A percentile compares a stretch with the other conserved stretches of the same genome.
Conservation (phyloP, 148 eudicot genomes). For the Suaeda aralocaspica region DNA sequence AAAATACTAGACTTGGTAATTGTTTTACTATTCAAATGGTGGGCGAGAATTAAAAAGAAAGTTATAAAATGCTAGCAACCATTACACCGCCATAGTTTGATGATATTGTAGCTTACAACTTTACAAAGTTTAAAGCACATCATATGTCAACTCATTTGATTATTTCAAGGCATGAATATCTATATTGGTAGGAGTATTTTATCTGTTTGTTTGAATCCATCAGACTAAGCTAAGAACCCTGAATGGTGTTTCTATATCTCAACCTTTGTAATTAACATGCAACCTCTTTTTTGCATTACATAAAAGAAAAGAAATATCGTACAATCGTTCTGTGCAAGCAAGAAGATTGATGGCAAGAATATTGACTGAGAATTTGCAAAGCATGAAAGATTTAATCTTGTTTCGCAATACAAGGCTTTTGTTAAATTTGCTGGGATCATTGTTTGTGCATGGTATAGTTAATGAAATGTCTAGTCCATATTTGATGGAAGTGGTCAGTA, state of each 20-base stretch:
- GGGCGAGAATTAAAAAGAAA: neutral
- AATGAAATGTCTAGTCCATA: constrained; percentile 24
- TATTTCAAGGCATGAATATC: constrained; percentile 18
- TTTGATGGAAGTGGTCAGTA: constrained; percentile 25
- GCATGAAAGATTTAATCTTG: constrained; percentile 19
- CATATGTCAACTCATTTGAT: constrained; percentile 18
- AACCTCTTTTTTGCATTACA: constrained; percentile 17
- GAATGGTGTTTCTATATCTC: constrained; percentile 10
- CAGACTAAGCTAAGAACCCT: constrained; percentile 20
- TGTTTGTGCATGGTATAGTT: constrained; percentile 34
- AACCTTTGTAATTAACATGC: constrained; percentile 11
- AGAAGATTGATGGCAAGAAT: constrained; percentile 17
- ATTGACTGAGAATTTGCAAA: constrained; percentile 12
- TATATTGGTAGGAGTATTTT: neutral
- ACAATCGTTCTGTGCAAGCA: constrained; percentile 7
- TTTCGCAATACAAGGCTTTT: constrained; percentile 26
- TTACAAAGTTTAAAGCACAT: neutral
- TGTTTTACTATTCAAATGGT: constrained; percentile 23
- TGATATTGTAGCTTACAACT: neutral
- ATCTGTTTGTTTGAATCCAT: constrained; percentile 21
- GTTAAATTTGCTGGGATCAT: constrained; percentile 22
- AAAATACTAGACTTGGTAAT: constrained; percentile 9
- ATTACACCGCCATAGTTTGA: neutral
- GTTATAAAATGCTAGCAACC: neutral
- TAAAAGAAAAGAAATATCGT: constrained; percentile 13